Conservation (phyloP, 768 basidiomycete genomes). For the Neoboletus brunneissimus region DNA sequence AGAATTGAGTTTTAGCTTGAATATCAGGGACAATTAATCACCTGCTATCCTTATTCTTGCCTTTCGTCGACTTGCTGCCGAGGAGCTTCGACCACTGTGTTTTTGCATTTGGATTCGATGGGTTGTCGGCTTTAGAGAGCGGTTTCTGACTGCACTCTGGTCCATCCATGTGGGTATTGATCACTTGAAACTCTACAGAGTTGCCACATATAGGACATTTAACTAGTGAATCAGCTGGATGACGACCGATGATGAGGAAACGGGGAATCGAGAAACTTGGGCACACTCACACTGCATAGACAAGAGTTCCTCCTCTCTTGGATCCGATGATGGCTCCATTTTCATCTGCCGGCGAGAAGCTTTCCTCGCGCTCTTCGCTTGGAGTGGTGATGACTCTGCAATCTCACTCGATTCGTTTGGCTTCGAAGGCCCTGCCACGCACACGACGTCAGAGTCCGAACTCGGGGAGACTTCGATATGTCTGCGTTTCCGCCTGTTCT, state of each 20-base stretch:
- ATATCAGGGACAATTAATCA: conserved; percentile 1
- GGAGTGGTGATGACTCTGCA: conserved; percentile 22
- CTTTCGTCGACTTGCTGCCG: conserved; percentile 33
- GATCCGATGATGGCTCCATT: conserved; percentile 31
- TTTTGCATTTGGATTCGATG: conserved; percentile 27
- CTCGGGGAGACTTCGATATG: conserved; percentile 16
- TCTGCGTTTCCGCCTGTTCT: conserved; percentile 38
- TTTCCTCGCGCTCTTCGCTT: conserved; percentile 21
- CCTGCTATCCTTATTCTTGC: conserved; percentile 40
- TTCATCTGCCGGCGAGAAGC: conserved; percentile 7
- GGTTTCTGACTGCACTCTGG: conserved; percentile 42
- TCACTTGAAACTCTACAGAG: conserved; percentile 41
- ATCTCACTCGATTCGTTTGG: conserved; percentile 22
- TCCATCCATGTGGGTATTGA: conserved; percentile 67
- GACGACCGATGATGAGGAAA: conserved; percentile 1
- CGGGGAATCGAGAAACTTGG: neutral
- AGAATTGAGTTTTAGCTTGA: conserved; percentile 10
- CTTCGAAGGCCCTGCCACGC: conserved; percentile 32
- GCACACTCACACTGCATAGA: conserved; percentile 15
- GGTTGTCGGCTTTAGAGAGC: conserved; percentile 16
- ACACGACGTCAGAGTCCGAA: conserved; percentile 30
- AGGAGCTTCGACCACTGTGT: conserved; percentile 46
- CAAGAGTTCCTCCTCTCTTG: conserved; percentile 28
- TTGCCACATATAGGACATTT: conserved; percentile 62
- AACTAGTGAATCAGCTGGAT: conserved; percentile 38